Base-by-base conservation (phyloP, 768 basidiomycete genomes). In the Thelephora ganbajun region DNA sequence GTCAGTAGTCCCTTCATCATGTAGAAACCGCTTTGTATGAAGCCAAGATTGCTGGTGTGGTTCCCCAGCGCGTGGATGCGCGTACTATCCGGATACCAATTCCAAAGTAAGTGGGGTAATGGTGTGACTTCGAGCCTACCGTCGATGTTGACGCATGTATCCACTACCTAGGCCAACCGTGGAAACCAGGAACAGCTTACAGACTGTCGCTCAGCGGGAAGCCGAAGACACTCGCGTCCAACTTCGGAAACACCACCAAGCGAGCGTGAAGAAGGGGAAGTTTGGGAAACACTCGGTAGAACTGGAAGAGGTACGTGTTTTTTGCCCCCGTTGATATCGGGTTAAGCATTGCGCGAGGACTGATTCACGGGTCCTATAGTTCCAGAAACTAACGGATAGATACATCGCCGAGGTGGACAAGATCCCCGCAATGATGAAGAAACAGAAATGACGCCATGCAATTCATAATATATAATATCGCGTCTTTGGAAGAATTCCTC, bases 61-160 rank as follows among this genome's bases (percentile, higher is more conserved):
- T 79, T 0, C 87, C 87, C 3, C 88, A 90, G 53, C 70, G 70
- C 48, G 64, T 74, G 36, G 87, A 91, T 55, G 65, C 58, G 26
- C 73, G 79, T 37, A 90, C 88, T 1, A 72, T 91, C 53, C 83
- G 74, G 52, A 75, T 91, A 50, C 82, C 86, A 0, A 77, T 90
- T 60, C 83, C 88, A 37, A 88, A 79, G 87, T 88, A 52, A 12
- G 69, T 55, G 35, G 13, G 20, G 43, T 41, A 33, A 12, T 20
- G 12, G 12, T 33, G 18, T 18, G 43, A 14, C 42, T n/a, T 33
- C 30, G 14, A 5, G 6, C 35, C 45, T 30, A 4, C 7, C 35
- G 9, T 41, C 14, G 26, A 30, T 9, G 9, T 4, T 30, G 26
- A 9, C 26, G 9, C 26, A 9, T 9, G 9, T 9, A 30, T 30